Conservation (phyloP, 2,329 filamentous ascomycete species). For the Pseudodiploospora longispora region DNA sequence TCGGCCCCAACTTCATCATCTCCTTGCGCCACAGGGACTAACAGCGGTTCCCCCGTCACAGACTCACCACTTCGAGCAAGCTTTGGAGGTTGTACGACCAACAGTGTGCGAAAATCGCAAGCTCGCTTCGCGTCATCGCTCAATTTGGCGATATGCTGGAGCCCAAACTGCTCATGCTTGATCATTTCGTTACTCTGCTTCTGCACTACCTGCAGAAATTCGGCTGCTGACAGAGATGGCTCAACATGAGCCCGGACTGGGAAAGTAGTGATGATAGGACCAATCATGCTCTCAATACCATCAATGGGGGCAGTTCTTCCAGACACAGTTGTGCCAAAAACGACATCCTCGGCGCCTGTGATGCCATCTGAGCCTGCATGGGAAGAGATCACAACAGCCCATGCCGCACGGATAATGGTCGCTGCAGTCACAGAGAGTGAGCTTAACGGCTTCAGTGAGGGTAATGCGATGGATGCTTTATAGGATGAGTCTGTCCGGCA, state of each 20-base stretch:
- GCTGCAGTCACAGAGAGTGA: not conserved
- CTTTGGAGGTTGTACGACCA: conserved; percentile 1
- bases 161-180: conserved; percentile 1
- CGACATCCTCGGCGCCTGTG: not conserved
- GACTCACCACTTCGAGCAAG: not conserved
- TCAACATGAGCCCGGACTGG: not conserved
- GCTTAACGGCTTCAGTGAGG: too few species aligned
- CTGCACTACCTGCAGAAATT: not conserved
- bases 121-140: not conserved
- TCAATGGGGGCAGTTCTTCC: conserved; percentile 1
- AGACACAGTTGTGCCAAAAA: conserved; percentile 3
- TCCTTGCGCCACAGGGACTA: too few species aligned
- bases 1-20: too few species aligned
- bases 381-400: not conserved
- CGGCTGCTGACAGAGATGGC: not conserved
- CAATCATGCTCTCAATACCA: conserved; percentile 1
- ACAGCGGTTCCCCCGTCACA: too few species aligned
- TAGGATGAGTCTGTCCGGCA: too few species aligned
- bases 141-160: conserved; percentile 2
- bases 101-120: not conserved
- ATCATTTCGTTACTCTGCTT: conserved; percentile 1
- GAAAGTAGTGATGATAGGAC: conserved; percentile 3
- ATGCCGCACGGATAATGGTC: conserved; percentile 1
- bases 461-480: too few species aligned
- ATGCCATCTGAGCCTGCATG: not conserved